phyloP scores from a whole-genome alignment of 805 yeast species.

The Priceomyces medius region DNA sequence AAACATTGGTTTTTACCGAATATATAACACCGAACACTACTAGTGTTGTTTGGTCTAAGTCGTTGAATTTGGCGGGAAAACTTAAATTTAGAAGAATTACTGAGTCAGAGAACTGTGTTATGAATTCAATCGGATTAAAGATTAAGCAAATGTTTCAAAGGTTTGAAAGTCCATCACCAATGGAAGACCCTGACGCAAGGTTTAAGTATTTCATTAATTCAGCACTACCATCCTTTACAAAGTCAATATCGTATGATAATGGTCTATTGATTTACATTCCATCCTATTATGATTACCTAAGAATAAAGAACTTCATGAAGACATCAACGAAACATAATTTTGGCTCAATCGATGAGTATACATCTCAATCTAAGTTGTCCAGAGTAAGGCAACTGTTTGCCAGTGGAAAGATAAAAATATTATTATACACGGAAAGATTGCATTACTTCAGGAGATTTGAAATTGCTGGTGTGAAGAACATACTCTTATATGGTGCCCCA shows the following conservation, averaged over 20 bases:
- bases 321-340: constrained; percentile 62
- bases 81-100: constrained; percentile 52
- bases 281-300: constrained; percentile 78
- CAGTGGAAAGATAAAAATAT: constrained; percentile 57
- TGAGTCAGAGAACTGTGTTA: constrained; percentile 48
- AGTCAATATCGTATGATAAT: constrained; percentile 59
- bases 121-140: constrained; percentile 64
- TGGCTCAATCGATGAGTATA: constrained; percentile 80
- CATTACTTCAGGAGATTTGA: constrained; percentile 89
- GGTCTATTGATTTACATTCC: constrained; percentile 85
- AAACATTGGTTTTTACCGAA: constrained; percentile 73
- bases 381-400: constrained; percentile 70
- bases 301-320: constrained; percentile 70
- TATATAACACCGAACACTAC: constrained; percentile 80
- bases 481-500: constrained; percentile 82
- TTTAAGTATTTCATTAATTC: constrained; percentile 77
- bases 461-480: constrained; percentile 77
- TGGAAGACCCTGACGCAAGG: constrained; percentile 76
- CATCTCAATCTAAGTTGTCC: constrained; percentile 67
- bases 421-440: constrained; percentile 91
- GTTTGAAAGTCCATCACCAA: constrained; percentile 54
- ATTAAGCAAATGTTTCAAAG: constrained; percentile 71
- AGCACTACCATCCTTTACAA: constrained; percentile 66
- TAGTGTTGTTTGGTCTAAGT: constrained; percentile 48
- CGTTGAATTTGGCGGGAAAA: constrained; percentile 59